A percentile compares a stretch with the other conserved stretches of the same genome.
These are phyloP conservation scores for Candida patagonica DNA, from an alignment of 805 yeast species.

Conservation along the genomic window DNA sequence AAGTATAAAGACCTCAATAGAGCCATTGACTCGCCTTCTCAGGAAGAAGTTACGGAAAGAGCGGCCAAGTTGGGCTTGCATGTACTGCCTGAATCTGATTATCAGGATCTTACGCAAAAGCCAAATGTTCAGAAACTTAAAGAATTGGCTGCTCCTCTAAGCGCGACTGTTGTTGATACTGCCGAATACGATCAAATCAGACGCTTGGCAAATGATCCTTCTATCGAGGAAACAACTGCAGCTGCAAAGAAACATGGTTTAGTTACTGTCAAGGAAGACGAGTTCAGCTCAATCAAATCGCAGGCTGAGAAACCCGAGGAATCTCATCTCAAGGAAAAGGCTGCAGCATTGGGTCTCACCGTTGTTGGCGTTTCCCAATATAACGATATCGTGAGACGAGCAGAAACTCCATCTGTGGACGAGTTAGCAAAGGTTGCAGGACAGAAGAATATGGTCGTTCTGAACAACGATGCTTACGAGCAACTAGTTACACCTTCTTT, in stretches of 20 bases:
- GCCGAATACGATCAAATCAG: conserved; percentile 16
- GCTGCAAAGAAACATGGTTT: conserved; percentile 18
- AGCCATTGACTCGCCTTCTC: conserved; percentile 14
- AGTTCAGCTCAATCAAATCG: conserved; percentile 21
- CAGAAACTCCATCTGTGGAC: conserved; percentile 20
- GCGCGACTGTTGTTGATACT: conserved; percentile 15
- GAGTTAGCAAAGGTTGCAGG: conserved; percentile 27
- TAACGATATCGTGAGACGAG: conserved; percentile 16
- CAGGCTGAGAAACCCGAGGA: conserved; percentile 15
- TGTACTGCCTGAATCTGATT: conserved; percentile 17
- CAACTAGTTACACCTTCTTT: conserved; percentile 16
- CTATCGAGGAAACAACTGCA: conserved; percentile 19
- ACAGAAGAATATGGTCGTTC: conserved; percentile 23
- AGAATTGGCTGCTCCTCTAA: conserved; percentile 17
- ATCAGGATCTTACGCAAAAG: conserved; percentile 15
- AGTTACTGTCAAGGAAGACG: conserved; percentile 17
- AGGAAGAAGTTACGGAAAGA: conserved; percentile 14
- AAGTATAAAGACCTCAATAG: conserved; percentile 23
- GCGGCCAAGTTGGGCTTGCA: conserved; percentile 18
- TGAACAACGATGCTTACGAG: conserved; percentile 27
- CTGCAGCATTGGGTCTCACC: conserved; percentile 22
- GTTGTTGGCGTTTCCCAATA: conserved; percentile 21
- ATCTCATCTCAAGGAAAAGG: conserved; percentile 11
- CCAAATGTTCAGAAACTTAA: conserved; percentile 20
- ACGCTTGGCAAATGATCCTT: conserved; percentile 21